Conservation (phyloP, 2,329 filamentous ascomycete species). For the Aspergillus pseudonomiae region DNA sequence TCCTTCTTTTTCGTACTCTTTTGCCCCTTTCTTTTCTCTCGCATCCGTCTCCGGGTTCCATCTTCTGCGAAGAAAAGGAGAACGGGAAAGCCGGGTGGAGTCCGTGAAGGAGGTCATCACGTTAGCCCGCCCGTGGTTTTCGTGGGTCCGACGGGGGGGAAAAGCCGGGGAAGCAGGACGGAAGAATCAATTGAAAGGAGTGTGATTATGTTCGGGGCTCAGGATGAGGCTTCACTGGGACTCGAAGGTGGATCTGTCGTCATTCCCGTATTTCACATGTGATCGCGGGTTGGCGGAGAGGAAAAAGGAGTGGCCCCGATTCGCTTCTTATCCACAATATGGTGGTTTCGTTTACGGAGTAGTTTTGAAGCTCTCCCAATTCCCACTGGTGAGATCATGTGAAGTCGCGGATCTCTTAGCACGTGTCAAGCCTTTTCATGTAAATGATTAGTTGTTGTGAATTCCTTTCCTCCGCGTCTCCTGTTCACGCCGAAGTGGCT, state of each 20-base stretch:
- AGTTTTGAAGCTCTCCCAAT: neutral
- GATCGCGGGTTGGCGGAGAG: neutral
- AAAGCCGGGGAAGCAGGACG: slow-evolving; percentile 1
- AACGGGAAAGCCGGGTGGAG: neutral
- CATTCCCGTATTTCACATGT: neutral
- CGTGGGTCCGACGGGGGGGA: neutral
- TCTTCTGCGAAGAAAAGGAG: neutral
- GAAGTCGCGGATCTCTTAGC: neutral
- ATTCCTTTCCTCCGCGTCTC: neutral
- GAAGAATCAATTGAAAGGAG: neutral
- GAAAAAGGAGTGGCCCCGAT: neutral
- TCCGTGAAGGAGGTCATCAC: neutral
- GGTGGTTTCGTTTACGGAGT: neutral
- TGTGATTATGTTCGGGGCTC: neutral
- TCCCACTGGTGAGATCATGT: neutral
- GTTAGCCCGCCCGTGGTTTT: neutral
- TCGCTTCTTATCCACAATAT: neutral
- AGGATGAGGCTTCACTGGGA: neutral
- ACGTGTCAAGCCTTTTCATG: neutral
- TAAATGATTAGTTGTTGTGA: neutral
- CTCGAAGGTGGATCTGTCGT: neutral
- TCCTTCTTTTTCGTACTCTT: neutral
- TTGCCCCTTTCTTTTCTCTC: neutral
- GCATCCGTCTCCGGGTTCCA: neutral
- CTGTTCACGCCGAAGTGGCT: neutral